Conservation (phyloP, 495 filamentous ascomycete genomes). For the Penicillium longicatenatum region DNA sequence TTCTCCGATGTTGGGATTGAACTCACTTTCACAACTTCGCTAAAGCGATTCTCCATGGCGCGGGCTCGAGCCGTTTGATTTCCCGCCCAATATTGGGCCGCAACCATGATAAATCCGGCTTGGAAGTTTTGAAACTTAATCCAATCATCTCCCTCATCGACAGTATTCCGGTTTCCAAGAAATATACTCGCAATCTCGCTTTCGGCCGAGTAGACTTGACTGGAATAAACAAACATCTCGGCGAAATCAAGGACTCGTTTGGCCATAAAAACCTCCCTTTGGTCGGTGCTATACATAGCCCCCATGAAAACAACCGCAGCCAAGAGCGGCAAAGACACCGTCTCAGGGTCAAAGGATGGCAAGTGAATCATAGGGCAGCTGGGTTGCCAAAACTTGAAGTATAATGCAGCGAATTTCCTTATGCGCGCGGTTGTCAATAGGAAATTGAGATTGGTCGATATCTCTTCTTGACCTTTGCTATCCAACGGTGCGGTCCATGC, state of each 20-base stretch:
- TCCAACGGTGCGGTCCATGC: slow-evolving; percentile 42
- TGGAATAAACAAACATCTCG: slow-evolving; percentile 49
- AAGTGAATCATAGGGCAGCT: slow-evolving; percentile 46
- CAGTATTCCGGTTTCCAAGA: slow-evolving; percentile 20
- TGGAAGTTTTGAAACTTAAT: slow-evolving; percentile 46
- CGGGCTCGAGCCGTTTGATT: slow-evolving; percentile 40
- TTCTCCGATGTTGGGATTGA: background rate
- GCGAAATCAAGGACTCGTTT: slow-evolving; percentile 49
- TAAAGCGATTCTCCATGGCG: slow-evolving; percentile 48
- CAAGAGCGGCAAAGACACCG: slow-evolving; percentile 39
- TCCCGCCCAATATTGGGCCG: slow-evolving; percentile 52
- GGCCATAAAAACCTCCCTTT: slow-evolving; percentile 38
- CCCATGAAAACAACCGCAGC: slow-evolving; percentile 47
- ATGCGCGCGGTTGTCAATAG: slow-evolving; percentile 46
- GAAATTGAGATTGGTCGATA: slow-evolving; percentile 41
- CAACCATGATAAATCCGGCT: slow-evolving; percentile 44
- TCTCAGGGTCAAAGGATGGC: slow-evolving; percentile 43
- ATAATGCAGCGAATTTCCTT: slow-evolving; percentile 41
- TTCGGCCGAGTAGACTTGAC: slow-evolving; percentile 43
- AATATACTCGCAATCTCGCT: slow-evolving; percentile 40
- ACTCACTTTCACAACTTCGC: slow-evolving; percentile 42
- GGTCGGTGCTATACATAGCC: slow-evolving; percentile 49
- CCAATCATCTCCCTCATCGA: slow-evolving; percentile 37
- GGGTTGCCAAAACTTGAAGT: slow-evolving; percentile 51
- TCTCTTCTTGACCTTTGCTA: slow-evolving; percentile 40